Evolutionary conservation across 352 stramenopile species (phyloP), one percentile per base, ranked within the genome.

Genomic region (Pythium brachiatum): DNA sequence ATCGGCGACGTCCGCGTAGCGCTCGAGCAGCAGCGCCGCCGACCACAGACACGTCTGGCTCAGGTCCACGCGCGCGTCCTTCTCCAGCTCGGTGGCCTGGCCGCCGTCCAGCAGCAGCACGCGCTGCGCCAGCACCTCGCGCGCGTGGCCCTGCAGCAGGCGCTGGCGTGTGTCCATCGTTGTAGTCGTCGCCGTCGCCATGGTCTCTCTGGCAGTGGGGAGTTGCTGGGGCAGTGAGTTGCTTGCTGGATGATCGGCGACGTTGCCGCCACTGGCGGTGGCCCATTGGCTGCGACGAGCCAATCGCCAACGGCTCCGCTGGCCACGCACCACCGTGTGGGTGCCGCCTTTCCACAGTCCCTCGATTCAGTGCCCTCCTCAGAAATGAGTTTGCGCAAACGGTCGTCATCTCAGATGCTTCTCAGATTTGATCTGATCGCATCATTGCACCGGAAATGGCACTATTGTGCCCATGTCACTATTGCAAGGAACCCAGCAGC

Each of bases 81-180:
- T 90, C 65, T 95, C 86, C 26, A 95, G 70, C 62, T 91, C 83
- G 0, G 83, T 95, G 31, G 79, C 83, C 26, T 92, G 76, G 1
- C 83, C 86, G 59, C 86, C 86, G 59, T 95, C 86, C 36, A 94
- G 68, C 54, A 94, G 27, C 27, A 92, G 64, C 31, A 90, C 74
- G 57, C 63, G 63, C 34, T 64, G 21, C 48, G 59, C 51, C 26
- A 65, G 47, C 23, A 46, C 57, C 13, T 64, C 57, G n/a, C 32
- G 11, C 32, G 57, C 44, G n/a, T 39, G 26, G 51, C 34, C 56
- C 20, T 61, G 20, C 2, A 62, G 63, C 39, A 68, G 34, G 8
- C 47, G 53, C 54, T 59, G 16, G 31, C 57, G 27, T 15, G 63
- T 58, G 41, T 57, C 56, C 13, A 54, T 31, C 13, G 56, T 47